A percentile compares a stretch with the other conserved stretches of the same genome.
These are phyloP conservation scores for Yamadazyma akitaensis DNA, from an alignment of 805 yeast species.

Conservation along the genomic window DNA sequence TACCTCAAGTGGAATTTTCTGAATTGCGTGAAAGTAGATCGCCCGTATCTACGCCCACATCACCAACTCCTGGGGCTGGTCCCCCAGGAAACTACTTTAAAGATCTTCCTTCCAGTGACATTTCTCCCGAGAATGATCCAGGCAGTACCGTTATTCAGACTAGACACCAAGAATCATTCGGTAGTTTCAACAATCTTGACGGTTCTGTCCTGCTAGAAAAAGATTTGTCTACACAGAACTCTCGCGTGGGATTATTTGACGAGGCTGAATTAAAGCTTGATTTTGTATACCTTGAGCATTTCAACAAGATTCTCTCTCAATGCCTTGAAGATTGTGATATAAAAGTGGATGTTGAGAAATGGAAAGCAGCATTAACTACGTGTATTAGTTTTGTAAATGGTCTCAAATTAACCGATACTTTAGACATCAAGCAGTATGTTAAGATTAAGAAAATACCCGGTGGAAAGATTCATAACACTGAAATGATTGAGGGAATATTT, in stretches of 20 bases:
- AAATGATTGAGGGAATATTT: constrained; percentile 70
- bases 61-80: constrained; percentile 8
- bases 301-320: constrained; percentile 54
- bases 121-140: not conserved
- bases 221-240: not conserved
- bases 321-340: constrained; percentile 60
- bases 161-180: constrained; percentile 10
- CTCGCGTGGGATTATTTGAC: constrained; percentile 6
- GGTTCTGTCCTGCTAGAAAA: constrained; percentile 6
- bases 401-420: constrained; percentile 65
- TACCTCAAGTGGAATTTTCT: constrained; percentile 22
- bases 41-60: constrained; percentile 21
- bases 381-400: constrained; percentile 54
- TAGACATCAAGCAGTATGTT: constrained; percentile 85
- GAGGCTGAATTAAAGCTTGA: constrained; percentile 6
- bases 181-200: constrained; percentile 4
- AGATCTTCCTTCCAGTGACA: not conserved
- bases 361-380: constrained; percentile 55
- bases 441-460: constrained; percentile 85
- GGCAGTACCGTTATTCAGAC: not conserved
- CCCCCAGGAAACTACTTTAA: constrained; percentile 2
- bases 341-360: constrained; percentile 41
- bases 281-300: constrained; percentile 35
- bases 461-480: constrained; percentile 58
- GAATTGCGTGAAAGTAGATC: constrained; percentile 7